These are phyloP conservation scores for Starmerella roubikii DNA, from an alignment of 805 yeast species.

Conservation along the genomic window DNA sequence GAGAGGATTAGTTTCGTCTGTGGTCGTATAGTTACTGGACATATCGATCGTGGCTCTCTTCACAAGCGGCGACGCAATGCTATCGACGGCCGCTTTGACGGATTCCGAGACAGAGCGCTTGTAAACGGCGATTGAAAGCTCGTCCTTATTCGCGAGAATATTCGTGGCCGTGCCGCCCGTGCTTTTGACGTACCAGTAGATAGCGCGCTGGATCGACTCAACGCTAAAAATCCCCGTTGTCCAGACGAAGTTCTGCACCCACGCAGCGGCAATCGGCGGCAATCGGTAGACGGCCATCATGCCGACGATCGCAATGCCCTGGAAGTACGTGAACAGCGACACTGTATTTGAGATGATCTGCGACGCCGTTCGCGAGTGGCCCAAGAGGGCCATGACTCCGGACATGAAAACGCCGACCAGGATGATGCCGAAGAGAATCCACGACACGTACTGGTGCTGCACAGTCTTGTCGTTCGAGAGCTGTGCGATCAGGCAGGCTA, in stretches of 20 bases:
- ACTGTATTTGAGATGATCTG: constrained; percentile 95
- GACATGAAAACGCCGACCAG: constrained; percentile 80
- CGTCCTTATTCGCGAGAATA: constrained; percentile 46
- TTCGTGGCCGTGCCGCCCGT: constrained; percentile 86
- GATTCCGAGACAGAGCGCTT: constrained; percentile 22
- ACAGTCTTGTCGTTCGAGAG: constrained; percentile 85
- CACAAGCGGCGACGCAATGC: not conserved
- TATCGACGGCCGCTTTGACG: constrained; percentile 2
- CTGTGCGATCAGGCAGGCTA: constrained; percentile 88
- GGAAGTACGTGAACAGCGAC: constrained; percentile 86
- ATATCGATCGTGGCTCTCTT: constrained; percentile 1
- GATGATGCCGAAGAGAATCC: constrained; percentile 91
- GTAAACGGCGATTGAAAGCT: constrained; percentile 76
- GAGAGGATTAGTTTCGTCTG: constrained; percentile 36
- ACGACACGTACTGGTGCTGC: constrained; percentile 77
- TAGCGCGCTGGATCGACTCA: constrained; percentile 49
- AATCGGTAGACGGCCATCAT: constrained; percentile 89
- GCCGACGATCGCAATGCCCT: constrained; percentile 75
- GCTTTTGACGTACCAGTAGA: constrained; percentile 28
- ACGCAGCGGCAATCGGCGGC: constrained; percentile 95
- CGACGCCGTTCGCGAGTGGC: constrained; percentile 85
- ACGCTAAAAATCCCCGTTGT: constrained; percentile 79
- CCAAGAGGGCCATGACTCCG: constrained; percentile 60
- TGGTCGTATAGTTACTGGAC: constrained; percentile 19
- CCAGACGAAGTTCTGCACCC: constrained; percentile 97